Evolutionary conservation across 2,329 filamentous ascomycete species (phyloP).

Genomic region (Teratosphaeria epicoccoides): DNA sequence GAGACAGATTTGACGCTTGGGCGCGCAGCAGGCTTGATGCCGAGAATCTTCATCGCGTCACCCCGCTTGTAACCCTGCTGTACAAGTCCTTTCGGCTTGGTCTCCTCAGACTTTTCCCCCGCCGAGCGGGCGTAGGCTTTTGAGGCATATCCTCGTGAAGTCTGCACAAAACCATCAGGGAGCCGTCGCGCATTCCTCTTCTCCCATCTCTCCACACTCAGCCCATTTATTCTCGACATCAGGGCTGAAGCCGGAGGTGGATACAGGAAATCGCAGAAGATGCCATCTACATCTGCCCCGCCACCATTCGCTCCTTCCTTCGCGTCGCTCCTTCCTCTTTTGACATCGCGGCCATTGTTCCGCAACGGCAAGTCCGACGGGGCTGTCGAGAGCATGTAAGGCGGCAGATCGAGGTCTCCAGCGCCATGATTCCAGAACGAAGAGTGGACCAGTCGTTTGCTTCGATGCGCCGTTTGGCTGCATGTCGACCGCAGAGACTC

Average conservation of each 20-base stretch:
- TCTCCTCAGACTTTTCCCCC: background rate
- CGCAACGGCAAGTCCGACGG: slow-evolving; percentile 6
- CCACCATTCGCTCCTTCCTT: background rate
- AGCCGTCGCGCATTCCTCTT: slow-evolving; percentile 17
- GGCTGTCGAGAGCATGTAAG: slow-evolving; percentile 12
- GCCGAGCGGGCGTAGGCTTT: slow-evolving; percentile 1
- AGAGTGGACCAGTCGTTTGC: slow-evolving; percentile 42
- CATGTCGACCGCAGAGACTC: slow-evolving; percentile 34
- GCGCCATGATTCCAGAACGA: slow-evolving; percentile 47
- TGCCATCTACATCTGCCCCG: slow-evolving; percentile 1
- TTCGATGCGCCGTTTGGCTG: slow-evolving; percentile 28
- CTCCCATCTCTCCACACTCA: slow-evolving; percentile 17
- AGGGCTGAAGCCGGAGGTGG: slow-evolving; percentile 35
- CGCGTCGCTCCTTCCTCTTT: background rate
- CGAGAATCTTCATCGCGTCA: background rate
- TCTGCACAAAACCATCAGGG: slow-evolving; percentile 18
- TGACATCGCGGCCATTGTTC: slow-evolving; percentile 2
- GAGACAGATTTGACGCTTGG: no score
- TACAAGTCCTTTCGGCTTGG: background rate
- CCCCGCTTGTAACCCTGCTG: background rate
- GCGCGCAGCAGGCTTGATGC: background rate
- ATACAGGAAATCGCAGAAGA: slow-evolving; percentile 39
- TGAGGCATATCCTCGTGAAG: slow-evolving; percentile 18
- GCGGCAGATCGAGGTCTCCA: slow-evolving; percentile 33
- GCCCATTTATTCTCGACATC: slow-evolving; percentile 15